A percentile compares a stretch with the other conserved stretches of the same genome.
These are phyloP conservation scores for Capronia coronata DNA, from an alignment of 2,329 filamentous ascomycete species.

Conservation along the genomic window DNA sequence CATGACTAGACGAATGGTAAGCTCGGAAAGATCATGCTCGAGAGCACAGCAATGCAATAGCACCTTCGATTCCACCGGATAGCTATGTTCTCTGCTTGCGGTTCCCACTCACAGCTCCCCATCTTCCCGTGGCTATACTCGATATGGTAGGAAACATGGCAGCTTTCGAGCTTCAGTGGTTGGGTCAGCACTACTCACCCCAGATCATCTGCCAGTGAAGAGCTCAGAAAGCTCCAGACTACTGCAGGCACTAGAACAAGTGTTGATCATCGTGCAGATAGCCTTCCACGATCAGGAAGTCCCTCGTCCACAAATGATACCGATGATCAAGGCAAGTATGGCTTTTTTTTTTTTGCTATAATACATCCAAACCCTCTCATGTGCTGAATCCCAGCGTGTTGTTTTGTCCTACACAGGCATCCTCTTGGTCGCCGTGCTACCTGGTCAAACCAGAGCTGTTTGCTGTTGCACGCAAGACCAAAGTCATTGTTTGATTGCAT, in stretches of 20 bases:
- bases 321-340: neutral
- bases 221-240: conserved; percentile 8
- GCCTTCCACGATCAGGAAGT: neutral
- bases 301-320: neutral
- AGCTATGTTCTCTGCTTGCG: neutral
- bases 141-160: neutral
- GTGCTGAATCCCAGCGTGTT: neutral
- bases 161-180: neutral
- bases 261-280: neutral
- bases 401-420: neutral
- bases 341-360: neutral
- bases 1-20: conserved; percentile 10
- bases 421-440: neutral
- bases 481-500: neutral
- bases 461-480: no score
- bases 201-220: neutral
- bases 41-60: neutral
- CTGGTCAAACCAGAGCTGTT: no score
- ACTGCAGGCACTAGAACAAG: conserved; percentile 14
- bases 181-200: neutral
- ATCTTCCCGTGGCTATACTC: neutral
- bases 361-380: neutral
- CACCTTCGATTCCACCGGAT: neutral
- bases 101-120: neutral
- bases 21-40: neutral